These are phyloP conservation scores for Penicillium roqueforti DNA, from an alignment of 495 filamentous ascomycete genomes.

Conservation along the genomic window DNA sequence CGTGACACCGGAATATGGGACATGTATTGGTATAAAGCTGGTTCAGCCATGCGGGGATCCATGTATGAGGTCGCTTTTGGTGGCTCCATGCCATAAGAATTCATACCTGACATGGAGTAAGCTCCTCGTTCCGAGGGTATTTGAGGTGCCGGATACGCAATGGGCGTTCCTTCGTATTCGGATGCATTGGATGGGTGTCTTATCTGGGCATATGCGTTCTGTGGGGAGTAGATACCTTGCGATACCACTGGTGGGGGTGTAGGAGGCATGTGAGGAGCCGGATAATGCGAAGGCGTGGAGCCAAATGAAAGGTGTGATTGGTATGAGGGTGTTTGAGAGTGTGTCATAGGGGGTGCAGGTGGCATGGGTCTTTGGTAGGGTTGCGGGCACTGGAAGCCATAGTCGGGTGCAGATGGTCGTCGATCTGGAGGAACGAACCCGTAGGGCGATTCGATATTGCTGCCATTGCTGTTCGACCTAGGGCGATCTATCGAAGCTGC, in stretches of 20 bases:
- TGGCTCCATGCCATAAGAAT: constrained; percentile 32
- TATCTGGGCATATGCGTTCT: constrained; percentile 38
- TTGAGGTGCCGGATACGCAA: constrained; percentile 28
- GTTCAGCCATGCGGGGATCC: constrained; percentile 27
- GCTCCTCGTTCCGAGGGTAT: constrained; percentile 19
- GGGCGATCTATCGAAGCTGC: constrained; percentile 51
- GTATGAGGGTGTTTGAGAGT: constrained; percentile 28
- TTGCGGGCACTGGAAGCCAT: constrained; percentile 40
- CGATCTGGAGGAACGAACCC: constrained; percentile 35
- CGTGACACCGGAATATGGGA: constrained; percentile 20
- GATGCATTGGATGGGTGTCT: constrained; percentile 33
- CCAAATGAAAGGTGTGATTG: constrained; percentile 44
- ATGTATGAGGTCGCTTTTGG: constrained; percentile 26
- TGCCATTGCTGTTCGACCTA: constrained; percentile 67
- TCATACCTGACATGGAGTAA: constrained; percentile 28
- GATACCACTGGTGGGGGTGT: constrained; percentile 45
- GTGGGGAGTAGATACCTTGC: constrained; percentile 43
- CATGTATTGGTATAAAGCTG: constrained; percentile 21
- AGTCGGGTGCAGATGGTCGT: constrained; percentile 54
- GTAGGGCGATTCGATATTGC: constrained; percentile 50
- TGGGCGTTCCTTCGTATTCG: constrained; percentile 34
- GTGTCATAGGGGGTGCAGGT: constrained; percentile 33
- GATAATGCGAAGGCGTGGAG: constrained; percentile 39
- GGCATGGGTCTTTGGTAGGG: constrained; percentile 33
- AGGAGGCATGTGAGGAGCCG: constrained; percentile 43